Base-by-base conservation (phyloP, 768 basidiomycete genomes). In the Amylocystis lapponica region DNA sequence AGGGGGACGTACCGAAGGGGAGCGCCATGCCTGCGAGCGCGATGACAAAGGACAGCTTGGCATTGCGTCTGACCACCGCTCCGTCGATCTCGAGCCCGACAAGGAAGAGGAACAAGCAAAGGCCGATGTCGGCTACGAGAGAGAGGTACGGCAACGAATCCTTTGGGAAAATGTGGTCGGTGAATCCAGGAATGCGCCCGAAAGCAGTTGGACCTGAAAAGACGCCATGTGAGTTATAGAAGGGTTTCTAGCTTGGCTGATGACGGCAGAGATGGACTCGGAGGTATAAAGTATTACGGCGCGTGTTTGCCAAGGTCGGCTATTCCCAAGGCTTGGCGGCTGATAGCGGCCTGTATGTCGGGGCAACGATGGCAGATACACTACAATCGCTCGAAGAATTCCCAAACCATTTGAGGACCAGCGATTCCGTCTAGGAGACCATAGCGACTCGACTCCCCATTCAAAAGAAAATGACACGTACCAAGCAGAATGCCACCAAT, bases 1-100 rank as follows among this genome's bases (percentile, higher is more conserved):
- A 11, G 14, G 22, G 8, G 17, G n/a, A 19, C 45, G 19, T 43
- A 1, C 78, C 90, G 52, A 99, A 97, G 0, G 95, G 95, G 2
- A 99, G 55, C 4, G 78, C 57, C 75, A 98, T 90, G 2, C 95
- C 95, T 0, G 83, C 86, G 2, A 86, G 51, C 1, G 90, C 83
- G 41, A 98, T 81, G 2, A 79, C 72, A 3, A 65, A 63, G 0
- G 84, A 86, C 9, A 81, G 67, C 8, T 79, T 72, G 1, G 76
- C 81, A 69, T 89, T 87, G 29, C 85, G 81, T 54, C 74, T 82
- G 63, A 98, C 83, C 46, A 97, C 70, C 4, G 69, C 65, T 0
- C 73, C 66, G 45, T 98, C 96, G 45, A 96, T 93, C 68, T 91
- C 88, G 26, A 95, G 80, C 3, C 95, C 95, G 30, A 97, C 85